Evolutionary conservation across 345 rosid genomes (phyloP).

Genomic region (Schrenkiella parvula): DNA sequence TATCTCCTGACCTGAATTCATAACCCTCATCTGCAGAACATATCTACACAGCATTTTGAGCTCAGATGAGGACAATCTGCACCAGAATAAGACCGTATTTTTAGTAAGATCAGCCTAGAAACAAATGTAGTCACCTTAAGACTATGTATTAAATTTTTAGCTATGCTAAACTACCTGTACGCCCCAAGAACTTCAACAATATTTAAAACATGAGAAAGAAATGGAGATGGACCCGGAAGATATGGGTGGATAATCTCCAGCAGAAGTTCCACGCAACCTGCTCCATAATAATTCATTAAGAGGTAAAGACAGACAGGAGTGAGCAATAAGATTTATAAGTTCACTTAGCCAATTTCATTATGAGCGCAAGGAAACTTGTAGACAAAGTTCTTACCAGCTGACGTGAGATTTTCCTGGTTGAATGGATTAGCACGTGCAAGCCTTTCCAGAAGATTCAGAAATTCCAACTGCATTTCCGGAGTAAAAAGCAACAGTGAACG

Average conservation of each 20-base stretch:
- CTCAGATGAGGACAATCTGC: slow-evolving; percentile 86
- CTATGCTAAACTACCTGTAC: slow-evolving; percentile 53
- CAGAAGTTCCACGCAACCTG: slow-evolving; percentile 85
- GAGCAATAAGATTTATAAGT: slow-evolving; percentile 2
- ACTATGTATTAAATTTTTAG: not conserved
- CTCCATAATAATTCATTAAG: slow-evolving; percentile 5
- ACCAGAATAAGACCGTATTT: slow-evolving; percentile 30
- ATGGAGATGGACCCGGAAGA: slow-evolving; percentile 66
- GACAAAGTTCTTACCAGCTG: slow-evolving; percentile 59
- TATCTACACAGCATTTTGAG: slow-evolving; percentile 68
- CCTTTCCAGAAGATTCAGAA: slow-evolving; percentile 62
- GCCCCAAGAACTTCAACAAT: slow-evolving; percentile 93
- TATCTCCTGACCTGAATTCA: slow-evolving; percentile 58
- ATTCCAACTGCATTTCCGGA: slow-evolving; percentile 78
- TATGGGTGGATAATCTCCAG: slow-evolving; percentile 80
- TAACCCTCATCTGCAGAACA: slow-evolving; percentile 63
- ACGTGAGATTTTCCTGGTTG: slow-evolving; percentile 86
- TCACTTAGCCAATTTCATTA: not conserved
- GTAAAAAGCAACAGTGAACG: slow-evolving; percentile 73
- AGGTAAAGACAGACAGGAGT: not conserved
- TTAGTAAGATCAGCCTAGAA: slow-evolving; percentile 23
- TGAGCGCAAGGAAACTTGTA: not conserved
- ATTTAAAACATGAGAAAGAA: slow-evolving; percentile 70
- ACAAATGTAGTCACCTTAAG: slow-evolving; percentile 1
- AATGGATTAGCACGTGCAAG: slow-evolving; percentile 81